Conservation (phyloP, 352 stramenopile genomes). For the Phytophthora nicotianae region DNA sequence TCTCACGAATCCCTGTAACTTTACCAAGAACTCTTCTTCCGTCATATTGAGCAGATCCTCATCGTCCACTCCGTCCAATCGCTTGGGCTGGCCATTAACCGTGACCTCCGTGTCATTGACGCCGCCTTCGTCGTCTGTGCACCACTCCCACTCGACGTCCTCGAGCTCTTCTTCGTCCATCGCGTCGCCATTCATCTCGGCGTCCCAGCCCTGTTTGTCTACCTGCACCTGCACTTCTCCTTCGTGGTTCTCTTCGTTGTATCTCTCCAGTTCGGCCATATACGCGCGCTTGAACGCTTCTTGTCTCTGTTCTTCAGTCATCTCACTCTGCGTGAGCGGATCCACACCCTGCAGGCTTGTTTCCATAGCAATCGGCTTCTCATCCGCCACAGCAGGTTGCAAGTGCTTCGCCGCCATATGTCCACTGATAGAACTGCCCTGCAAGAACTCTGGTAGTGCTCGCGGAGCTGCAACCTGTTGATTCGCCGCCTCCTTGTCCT, state of each 20-base stretch:
- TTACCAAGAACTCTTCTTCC: constrained; percentile 85
- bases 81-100: constrained; percentile 71
- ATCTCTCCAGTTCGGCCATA: constrained; percentile 82
- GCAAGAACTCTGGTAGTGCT: constrained; percentile 78
- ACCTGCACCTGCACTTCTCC: constrained; percentile 80
- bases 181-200: constrained; percentile 77
- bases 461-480: constrained; percentile 64
- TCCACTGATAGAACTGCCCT: constrained; percentile 86
- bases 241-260: constrained; percentile 86
- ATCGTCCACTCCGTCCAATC: constrained; percentile 72
- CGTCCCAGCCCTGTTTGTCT: constrained; percentile 85
- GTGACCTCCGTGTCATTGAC: constrained; percentile 58
- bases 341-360: constrained; percentile 57
- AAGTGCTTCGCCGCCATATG: constrained; percentile 87
- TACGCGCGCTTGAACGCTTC: constrained; percentile 86
- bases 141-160: constrained; percentile 88
- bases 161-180: constrained; percentile 82
- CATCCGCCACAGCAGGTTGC: constrained; percentile 41
- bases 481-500: constrained; percentile 63
- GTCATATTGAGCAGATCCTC: constrained; percentile 86
- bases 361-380: constrained; percentile 42
- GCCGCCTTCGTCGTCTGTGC: constrained; percentile 58
- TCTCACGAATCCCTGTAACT: constrained; percentile 3
- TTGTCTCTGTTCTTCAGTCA: constrained; percentile 84
- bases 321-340: constrained; percentile 60